Evolutionary conservation across 1,284 basidiomycete species (phyloP), one percentile per base, ranked within the genome.

Genomic region (Sporisorium iseilematis-ciliati): DNA sequence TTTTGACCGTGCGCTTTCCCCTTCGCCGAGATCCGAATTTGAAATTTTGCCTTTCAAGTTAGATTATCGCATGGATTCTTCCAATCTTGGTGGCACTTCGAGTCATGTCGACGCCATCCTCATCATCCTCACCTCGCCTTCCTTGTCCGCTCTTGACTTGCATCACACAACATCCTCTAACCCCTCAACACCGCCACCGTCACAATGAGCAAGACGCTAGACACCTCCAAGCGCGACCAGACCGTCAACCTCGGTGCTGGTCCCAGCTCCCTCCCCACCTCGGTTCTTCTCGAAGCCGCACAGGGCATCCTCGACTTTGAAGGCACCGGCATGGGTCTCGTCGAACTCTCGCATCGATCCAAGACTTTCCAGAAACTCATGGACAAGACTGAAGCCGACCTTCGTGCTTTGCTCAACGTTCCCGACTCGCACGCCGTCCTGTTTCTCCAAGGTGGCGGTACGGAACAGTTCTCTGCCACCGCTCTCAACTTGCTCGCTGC

Each of bases 211-310:
- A 71, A 65, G 23, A 62, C 73, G 40, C 62, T 77, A 23, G 74
- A 77, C 54, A 65, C 54, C 11, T 65, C 74, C 5, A 58, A 68
- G 20, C 67, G 83, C 31, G 76, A 81, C 8, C 61, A 66, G 54
- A 85, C 82, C 38, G 77, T 84, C 71, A 85, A 85, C 64, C 68
- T 85, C 21, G 83, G 82, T 56, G 82, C 83, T 12, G 83, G 83
- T 31, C 83, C 83, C 25, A 83, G 82, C 35, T 67, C 71, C 25
- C 73, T 85, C 14, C 82, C 83, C 21, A 83, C 82, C 5, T 53
- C 60, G 40, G 82, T 85, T n/a, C 77, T 85, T 7, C 65, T 82
- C 50, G 78, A 81, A 46, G 80, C 83, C 8, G 72, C 83, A 0
- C 77, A 82, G 56, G 83, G 77, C 41, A 67, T 85, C 46, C 56